phyloP scores from a whole-genome alignment of 345 rosid species.

The Brassica juncea region DNA sequence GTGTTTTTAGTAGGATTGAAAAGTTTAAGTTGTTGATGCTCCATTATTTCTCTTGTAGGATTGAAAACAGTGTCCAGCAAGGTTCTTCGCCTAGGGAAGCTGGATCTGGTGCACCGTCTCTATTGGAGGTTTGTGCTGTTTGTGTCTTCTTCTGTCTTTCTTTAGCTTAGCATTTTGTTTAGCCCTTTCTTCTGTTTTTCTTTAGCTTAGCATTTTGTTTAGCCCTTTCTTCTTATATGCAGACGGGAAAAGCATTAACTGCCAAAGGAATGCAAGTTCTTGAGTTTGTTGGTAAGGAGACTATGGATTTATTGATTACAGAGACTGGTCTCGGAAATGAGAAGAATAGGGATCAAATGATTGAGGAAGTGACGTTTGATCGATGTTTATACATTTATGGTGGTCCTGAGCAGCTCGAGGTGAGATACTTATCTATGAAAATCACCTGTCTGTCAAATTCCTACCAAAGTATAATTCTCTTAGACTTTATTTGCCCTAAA shows the following conservation, averaged over 20 bases:
- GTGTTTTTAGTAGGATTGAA: neutral
- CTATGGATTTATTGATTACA: slow-evolving; percentile 80
- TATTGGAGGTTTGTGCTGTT: slow-evolving; percentile 67
- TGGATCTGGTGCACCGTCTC: slow-evolving; percentile 79
- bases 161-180: neutral
- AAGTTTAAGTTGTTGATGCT: slow-evolving; percentile 10
- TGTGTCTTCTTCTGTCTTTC: slow-evolving; percentile 23
- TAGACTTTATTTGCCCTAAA: slow-evolving; percentile 20
- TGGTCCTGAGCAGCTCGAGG: slow-evolving; percentile 99
- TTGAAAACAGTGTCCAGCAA: slow-evolving; percentile 74
- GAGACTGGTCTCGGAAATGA: slow-evolving; percentile 83
- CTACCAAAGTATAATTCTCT: neutral
- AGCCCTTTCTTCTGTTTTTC: slow-evolving; percentile 31
- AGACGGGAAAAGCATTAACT: slow-evolving; percentile 94
- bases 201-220: neutral
- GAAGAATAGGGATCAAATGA: slow-evolving; percentile 60
- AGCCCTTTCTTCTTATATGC: slow-evolving; percentile 35
- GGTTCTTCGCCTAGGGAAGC: slow-evolving; percentile 57
- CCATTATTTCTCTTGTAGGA: slow-evolving; percentile 47
- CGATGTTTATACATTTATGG: slow-evolving; percentile 98
- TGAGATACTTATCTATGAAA: slow-evolving; percentile 37
- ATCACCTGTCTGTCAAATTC: neutral
- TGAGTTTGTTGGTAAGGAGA: slow-evolving; percentile 93
- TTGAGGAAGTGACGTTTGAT: slow-evolving; percentile 92
- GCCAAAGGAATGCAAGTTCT: slow-evolving; percentile 97